These are phyloP conservation scores for Ascocoryne sarcoides DNA, from an alignment of 2,329 filamentous ascomycete genomes.

Conservation along the genomic window DNA sequence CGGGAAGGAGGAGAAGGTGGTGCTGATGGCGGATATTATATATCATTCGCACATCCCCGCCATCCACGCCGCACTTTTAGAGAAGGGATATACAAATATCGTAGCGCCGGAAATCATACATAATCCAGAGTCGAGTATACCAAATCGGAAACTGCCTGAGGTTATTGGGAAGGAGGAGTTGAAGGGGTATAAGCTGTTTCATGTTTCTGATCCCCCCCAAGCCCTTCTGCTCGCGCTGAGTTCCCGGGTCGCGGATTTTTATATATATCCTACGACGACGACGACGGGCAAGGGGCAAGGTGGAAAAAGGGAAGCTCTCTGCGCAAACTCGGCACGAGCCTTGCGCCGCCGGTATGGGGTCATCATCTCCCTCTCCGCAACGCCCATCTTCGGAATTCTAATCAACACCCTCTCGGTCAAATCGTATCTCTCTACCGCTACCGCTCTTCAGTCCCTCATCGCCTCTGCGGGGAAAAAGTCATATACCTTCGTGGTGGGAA, in stretches of 20 bases:
- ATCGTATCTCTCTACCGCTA: conserved; percentile 78
- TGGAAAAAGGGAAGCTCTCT: conserved; percentile 5
- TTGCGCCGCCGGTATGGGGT: conserved; percentile 84
- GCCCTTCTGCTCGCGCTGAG: conserved; percentile 81
- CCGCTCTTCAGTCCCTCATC: conserved; percentile 65
- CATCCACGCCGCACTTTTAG: conserved; percentile 45
- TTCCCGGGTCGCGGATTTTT: conserved; percentile 68
- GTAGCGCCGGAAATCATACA: conserved; percentile 65
- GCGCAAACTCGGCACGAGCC: conserved; percentile 38
- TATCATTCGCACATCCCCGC: conserved; percentile 66
- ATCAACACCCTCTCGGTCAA: conserved; percentile 91
- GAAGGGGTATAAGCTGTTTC: conserved; percentile 58
- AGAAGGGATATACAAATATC: conserved; percentile 60
- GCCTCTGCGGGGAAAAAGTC: conserved; percentile 79
- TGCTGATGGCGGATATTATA: conserved; percentile 84
- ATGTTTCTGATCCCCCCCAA: conserved; percentile 74
- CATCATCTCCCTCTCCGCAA: conserved; percentile 69
- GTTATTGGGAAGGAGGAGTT: conserved; percentile 32
- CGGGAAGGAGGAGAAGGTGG: conserved; percentile 47
- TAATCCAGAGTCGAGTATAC: conserved; percentile 70
- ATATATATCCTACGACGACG: conserved; percentile 59
- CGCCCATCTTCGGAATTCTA: conserved; percentile 81
- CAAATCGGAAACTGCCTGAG: conserved; percentile 59
- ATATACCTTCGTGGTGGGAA: conserved; percentile 94
- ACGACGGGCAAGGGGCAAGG: conserved; percentile 8